Percentiles rank a stretch among this genome's conserved stretches.
These are phyloP conservation scores for Thalassiosira sp. DNA, from an alignment of 352 stramenopile species.

Conservation along the genomic window DNA sequence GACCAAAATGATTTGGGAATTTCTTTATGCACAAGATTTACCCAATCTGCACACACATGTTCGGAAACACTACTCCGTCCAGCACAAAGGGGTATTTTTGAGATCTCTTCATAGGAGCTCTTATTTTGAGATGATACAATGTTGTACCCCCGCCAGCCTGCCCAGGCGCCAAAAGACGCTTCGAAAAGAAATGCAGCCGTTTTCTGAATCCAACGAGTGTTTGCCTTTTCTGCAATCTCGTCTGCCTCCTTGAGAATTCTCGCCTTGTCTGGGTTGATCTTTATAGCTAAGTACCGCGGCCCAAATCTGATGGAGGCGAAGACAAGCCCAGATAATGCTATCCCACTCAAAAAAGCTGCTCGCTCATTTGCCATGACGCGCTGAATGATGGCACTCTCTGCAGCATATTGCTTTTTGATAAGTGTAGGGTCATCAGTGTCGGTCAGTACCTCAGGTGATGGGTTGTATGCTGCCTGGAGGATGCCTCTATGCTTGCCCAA, in stretches of 20 bases:
- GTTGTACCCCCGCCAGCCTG: conserved; percentile 52
- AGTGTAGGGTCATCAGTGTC: neutral
- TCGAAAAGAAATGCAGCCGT: conserved; percentile 47
- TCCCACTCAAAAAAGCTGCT: conserved; percentile 36
- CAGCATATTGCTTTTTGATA: conserved; percentile 30
- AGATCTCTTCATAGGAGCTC: conserved; percentile 48
- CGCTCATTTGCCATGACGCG: conserved; percentile 46
- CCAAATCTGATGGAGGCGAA: conserved; percentile 47
- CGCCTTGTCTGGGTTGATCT: conserved; percentile 45
- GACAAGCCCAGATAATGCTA: conserved; percentile 40
- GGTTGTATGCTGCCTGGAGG: conserved; percentile 26
- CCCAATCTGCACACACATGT: conserved; percentile 54
- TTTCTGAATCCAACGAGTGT: conserved; percentile 51
- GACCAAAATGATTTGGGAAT: conserved; percentile 55
- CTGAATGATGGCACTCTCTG: conserved; percentile 37
- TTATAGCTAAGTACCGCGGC: conserved; percentile 34
- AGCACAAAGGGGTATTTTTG: conserved; percentile 53
- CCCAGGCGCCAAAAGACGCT: conserved; percentile 39
- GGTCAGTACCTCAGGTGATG: neutral
- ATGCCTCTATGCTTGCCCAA: conserved; percentile 33
- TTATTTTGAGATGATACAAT: conserved; percentile 46
- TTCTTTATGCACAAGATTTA: conserved; percentile 53
- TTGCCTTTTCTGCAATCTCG: conserved; percentile 32
- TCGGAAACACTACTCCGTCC: conserved; percentile 54
- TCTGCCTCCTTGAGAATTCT: conserved; percentile 43